phyloP scores from a whole-genome alignment of 2,329 filamentous ascomycete species.

The Trichoderma afroharzianum region DNA sequence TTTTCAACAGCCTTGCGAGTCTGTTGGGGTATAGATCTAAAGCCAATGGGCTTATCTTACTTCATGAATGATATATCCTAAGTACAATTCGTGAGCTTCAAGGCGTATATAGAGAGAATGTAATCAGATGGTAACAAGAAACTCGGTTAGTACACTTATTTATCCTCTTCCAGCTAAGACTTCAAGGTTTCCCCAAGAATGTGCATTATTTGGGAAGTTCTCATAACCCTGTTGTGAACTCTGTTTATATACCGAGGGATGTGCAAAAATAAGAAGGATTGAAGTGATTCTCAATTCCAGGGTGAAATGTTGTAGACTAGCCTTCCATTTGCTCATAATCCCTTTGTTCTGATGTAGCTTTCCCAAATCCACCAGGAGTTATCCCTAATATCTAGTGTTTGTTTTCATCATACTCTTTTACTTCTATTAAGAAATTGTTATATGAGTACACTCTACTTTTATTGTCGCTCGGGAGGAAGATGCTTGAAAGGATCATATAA shows the following conservation, averaged over 20 bases:
- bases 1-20: background rate
- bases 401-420: background rate
- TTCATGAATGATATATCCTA: background rate
- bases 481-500: background rate
- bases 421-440: background rate
- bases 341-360: background rate
- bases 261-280: background rate
- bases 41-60: background rate
- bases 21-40: too few species aligned
- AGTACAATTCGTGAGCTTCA: background rate
- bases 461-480: background rate
- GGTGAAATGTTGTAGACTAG: background rate
- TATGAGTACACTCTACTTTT: background rate
- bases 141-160: too few species aligned
- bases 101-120: background rate
- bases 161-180: too few species aligned
- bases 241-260: background rate
- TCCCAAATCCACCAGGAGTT: background rate
- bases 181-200: too few species aligned
- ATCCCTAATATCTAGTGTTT: too few species aligned
- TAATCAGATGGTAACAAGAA: background rate
- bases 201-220: too few species aligned
- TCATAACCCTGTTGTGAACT: background rate
- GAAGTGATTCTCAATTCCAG: background rate
- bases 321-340: background rate